phyloP scores from a whole-genome alignment of 768 basidiomycete species.

The Grammothele lineata region DNA sequence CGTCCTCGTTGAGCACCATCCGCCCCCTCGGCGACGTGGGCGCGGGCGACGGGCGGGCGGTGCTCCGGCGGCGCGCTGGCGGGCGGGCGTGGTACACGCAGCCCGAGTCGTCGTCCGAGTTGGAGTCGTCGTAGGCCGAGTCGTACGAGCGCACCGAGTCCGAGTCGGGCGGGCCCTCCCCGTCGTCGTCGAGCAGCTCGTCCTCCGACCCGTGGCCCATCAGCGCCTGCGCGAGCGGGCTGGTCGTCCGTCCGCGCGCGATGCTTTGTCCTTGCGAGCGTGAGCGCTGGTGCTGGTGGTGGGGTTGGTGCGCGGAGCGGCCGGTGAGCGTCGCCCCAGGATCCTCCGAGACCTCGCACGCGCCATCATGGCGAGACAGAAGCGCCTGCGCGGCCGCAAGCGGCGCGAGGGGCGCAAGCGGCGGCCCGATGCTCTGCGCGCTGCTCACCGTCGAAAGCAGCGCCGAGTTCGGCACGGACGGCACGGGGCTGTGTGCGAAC shows the following conservation, averaged over 20 bases:
- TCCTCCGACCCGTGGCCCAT: constrained; percentile 17
- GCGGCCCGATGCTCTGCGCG: constrained; percentile 17
- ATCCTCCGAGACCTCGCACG: constrained; percentile 7
- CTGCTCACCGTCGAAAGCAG: constrained; percentile 26
- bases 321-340: constrained; percentile 1
- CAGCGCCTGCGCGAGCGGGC: constrained; percentile 37
- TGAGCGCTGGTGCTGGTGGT: neutral
- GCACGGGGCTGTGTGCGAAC: constrained; percentile 28
- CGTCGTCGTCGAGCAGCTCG: constrained; percentile 7
- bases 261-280: too few species aligned
- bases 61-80: too few species aligned
- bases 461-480: constrained; percentile 19
- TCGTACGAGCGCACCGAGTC: constrained; percentile 17
- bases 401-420: neutral
- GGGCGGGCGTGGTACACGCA: neutral
- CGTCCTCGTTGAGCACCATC: constrained; percentile 11
- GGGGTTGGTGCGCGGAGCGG: too few species aligned
- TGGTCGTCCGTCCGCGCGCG: constrained; percentile 28
- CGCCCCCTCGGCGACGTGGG: too few species aligned
- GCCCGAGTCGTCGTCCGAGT: constrained; percentile 7
- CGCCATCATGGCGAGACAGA: too few species aligned
- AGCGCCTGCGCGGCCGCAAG: too few species aligned
- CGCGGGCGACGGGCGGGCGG: too few species aligned
- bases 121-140: constrained; percentile 25
- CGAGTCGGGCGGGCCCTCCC: too few species aligned